Conservation (phyloP, 2,329 filamentous ascomycete genomes). For the Anthostomella pinea region DNA sequence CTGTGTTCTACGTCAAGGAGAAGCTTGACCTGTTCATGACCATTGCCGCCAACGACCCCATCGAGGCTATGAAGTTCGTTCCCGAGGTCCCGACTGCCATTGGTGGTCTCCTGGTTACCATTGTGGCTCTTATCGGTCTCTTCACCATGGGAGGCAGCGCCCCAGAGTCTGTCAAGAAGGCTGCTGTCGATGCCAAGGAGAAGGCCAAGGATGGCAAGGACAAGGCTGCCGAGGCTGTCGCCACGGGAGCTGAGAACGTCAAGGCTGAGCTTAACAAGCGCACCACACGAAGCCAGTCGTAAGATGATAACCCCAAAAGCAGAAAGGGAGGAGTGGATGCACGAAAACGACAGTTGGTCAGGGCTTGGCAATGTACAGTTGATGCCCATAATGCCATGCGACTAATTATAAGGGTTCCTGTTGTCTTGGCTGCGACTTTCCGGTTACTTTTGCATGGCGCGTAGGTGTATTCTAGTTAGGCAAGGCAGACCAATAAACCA, state of each 20-base stretch:
- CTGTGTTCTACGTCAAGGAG: slow-evolving; percentile 82
- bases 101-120: slow-evolving; percentile 64
- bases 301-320: slow-evolving; percentile 16
- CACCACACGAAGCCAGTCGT: slow-evolving; percentile 55
- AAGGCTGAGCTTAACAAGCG: slow-evolving; percentile 71
- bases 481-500: slow-evolving; percentile 21
- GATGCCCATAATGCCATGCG: slow-evolving; percentile 16
- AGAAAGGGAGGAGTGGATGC: slow-evolving; percentile 6
- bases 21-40: slow-evolving; percentile 90
- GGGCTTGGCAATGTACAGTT: slow-evolving; percentile 13
- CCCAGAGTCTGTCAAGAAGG: slow-evolving; percentile 71
- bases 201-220: slow-evolving; percentile 75
- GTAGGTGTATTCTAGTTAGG: slow-evolving; percentile 26
- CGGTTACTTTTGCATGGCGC: slow-evolving; percentile 28
- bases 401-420: slow-evolving; percentile 17
- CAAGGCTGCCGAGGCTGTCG: slow-evolving; percentile 60
- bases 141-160: slow-evolving; percentile 62
- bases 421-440: slow-evolving; percentile 18
- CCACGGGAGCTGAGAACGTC: slow-evolving; percentile 66
- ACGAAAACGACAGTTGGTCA: slow-evolving; percentile 11
- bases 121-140: slow-evolving; percentile 68
- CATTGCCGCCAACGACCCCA: slow-evolving; percentile 75
- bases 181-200: slow-evolving; percentile 61
- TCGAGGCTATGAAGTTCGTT: slow-evolving; percentile 83
- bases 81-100: slow-evolving; percentile 86